Evolutionary conservation across 257 asterid species (phyloP), one percentile per base, ranked within the genome.

Genomic region (Scutellaria galericulata): DNA sequence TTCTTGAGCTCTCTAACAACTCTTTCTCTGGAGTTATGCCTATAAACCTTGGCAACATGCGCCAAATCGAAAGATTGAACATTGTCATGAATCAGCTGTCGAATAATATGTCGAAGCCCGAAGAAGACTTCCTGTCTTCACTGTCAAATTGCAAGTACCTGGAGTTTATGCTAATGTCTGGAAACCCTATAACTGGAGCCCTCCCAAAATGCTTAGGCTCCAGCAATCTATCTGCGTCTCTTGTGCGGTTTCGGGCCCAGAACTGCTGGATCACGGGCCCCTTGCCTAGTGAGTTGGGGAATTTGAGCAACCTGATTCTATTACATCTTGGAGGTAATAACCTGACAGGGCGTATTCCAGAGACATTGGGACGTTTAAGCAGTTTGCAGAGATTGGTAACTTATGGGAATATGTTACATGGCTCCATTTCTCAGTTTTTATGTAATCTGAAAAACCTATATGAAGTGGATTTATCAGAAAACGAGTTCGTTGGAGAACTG

Each of bases 131-230:
- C 20, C 45, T 58, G 45, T 27, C 64, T 35, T 31, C 64, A 6
- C 27, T 58, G 44, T 1, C 20, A 1, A n/a, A 7, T 12, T 59
- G 46, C 65, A 35, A 35, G 11, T 27, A 27, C 12, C 44, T 57
- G 1, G 6, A 3, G 7, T 2, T 0, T 24, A 27, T 57, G 11
- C 6, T 27, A 3, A 35, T 59, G 3, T 14, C 57, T 1, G 8
- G 0, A 6, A 61, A 61, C 40, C 66, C 50, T 7, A 61, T 61
- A 40, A 61, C 50, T 3, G 66, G 66, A 7, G 48, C 15, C n/a
- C 50, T 61, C 35, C 66, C 66, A 14, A 40, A 7, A 61, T 61
- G 51, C 27, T n/a, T 61, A 7, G 35, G 50, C n/a, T 61, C 31
- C 1, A 8, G 31, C 31, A 39, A 61, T 61, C 50, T 61, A 1